These are phyloP conservation scores for Barnettozyma hawaiiensis DNA, from an alignment of 1,139 yeast genomes.

Conservation along the genomic window DNA sequence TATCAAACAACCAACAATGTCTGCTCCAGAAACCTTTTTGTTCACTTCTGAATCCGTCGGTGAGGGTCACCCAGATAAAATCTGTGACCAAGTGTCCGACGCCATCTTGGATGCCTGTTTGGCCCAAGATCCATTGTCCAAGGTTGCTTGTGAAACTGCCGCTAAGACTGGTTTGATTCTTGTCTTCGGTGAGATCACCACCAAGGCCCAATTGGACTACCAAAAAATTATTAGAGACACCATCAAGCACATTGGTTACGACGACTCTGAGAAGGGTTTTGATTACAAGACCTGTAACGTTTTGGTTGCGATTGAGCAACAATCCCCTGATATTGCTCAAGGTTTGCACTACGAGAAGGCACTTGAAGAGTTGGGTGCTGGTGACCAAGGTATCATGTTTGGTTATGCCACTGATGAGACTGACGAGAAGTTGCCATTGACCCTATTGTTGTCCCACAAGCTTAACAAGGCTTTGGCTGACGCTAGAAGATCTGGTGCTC, in stretches of 20 bases:
- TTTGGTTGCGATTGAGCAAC: slow-evolving; percentile 98
- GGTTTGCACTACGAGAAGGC: slow-evolving; percentile 98
- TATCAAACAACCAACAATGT: slow-evolving; percentile 1
- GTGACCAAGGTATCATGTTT: slow-evolving; percentile 99
- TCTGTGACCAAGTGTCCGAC: slow-evolving; percentile 98
- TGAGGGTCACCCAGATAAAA: slow-evolving; percentile 99
- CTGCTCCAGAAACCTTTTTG: slow-evolving; percentile 51
- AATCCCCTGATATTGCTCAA: slow-evolving; percentile 98
- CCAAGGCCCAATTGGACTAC: slow-evolving; percentile 91
- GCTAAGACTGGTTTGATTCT: slow-evolving; percentile 98
- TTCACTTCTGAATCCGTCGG: slow-evolving; percentile 97
- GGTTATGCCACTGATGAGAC: slow-evolving; percentile 99
- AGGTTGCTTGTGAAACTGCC: slow-evolving; percentile 99
- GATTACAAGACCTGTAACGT: slow-evolving; percentile 99
- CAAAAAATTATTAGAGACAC: slow-evolving; percentile 98
- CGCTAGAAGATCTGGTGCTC: slow-evolving; percentile 93
- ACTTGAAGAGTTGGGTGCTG: slow-evolving; percentile 97
- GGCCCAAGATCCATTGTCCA: slow-evolving; percentile 91
- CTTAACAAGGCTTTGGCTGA: slow-evolving; percentile 94
- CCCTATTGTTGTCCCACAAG: slow-evolving; percentile 90
- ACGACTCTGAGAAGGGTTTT: slow-evolving; percentile 91
- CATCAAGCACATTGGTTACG: slow-evolving; percentile 97
- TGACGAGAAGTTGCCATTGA: slow-evolving; percentile 94
- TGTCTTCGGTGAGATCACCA: slow-evolving; percentile 99
- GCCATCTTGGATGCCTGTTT: slow-evolving; percentile 98